phyloP scores from a whole-genome alignment of 1,284 basidiomycete species.

The Pterula multifida region DNA sequence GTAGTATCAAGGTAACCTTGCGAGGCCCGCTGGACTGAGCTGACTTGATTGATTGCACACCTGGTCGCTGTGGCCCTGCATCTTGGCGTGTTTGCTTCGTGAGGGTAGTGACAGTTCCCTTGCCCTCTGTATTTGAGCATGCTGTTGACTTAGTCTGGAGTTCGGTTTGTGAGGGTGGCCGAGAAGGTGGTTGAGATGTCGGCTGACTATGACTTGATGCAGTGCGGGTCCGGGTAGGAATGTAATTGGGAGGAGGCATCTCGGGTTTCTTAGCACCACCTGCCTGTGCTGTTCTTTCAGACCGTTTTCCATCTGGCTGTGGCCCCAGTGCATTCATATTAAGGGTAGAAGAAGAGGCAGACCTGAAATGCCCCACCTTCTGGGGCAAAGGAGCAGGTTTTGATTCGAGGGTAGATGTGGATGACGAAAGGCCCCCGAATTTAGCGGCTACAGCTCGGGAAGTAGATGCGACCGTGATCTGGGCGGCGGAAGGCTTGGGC shows the following conservation, averaged over 20 bases:
- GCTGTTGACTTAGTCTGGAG: constrained; percentile 2
- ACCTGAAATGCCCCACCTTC: constrained; percentile 1
- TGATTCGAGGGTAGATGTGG: constrained; percentile 12
- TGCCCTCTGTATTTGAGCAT: not conserved
- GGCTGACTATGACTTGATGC: constrained; percentile 11
- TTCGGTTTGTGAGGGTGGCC: constrained; percentile 11
- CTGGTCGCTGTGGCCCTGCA: not conserved
- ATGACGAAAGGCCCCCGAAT: constrained; percentile 11
- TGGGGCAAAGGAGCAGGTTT: constrained; percentile 8
- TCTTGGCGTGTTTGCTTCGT: not conserved
- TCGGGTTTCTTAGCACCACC: constrained; percentile 11
- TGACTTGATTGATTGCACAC: not conserved
- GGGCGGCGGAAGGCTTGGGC: not conserved
- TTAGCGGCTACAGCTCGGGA: constrained; percentile 6
- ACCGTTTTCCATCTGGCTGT: constrained; percentile 3
- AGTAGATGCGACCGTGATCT: constrained; percentile 11
- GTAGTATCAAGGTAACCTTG: not conserved
- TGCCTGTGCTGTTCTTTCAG: constrained; percentile 7
- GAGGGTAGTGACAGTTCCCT: not conserved
- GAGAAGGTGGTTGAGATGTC: constrained; percentile 11
- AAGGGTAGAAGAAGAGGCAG: constrained; percentile 4
- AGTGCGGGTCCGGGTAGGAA: constrained; percentile 17
- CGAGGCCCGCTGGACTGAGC: not conserved
- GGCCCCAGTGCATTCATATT: not conserved
- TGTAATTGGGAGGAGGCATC: constrained; percentile 15